Evolutionary conservation across 495 filamentous ascomycete genomes (phyloP).

Genomic region (Pyrenula massariospora): DNA sequence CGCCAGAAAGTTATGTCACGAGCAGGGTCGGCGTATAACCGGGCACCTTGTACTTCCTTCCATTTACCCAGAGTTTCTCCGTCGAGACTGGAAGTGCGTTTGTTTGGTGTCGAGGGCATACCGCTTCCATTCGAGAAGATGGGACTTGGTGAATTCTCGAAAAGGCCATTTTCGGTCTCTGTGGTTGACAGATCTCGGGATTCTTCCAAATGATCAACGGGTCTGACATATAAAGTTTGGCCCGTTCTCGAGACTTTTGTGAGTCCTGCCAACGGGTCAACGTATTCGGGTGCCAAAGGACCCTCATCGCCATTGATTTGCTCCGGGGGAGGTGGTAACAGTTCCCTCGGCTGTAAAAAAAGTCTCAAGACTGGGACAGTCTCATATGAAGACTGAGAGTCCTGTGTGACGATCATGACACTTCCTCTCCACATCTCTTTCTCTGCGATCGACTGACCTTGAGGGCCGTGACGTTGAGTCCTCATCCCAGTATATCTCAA

Average conservation of each 20-base stretch:
- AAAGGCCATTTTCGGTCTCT: slow-evolving; percentile 73
- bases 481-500: slow-evolving; percentile 77
- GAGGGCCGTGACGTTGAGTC: slow-evolving; percentile 21
- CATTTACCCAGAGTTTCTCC: slow-evolving; percentile 67
- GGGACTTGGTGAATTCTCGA: slow-evolving; percentile 42
- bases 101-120: slow-evolving; percentile 25
- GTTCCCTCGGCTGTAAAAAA: slow-evolving; percentile 76
- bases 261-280: slow-evolving; percentile 80
- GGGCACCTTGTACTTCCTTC: slow-evolving; percentile 66
- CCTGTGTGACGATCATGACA: slow-evolving; percentile 85
- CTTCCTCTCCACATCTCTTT: slow-evolving; percentile 86
- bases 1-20: slow-evolving; percentile 91
- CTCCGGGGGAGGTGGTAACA: slow-evolving; percentile 68
- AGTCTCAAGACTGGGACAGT: slow-evolving; percentile 63
- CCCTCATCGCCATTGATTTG: slow-evolving; percentile 51
- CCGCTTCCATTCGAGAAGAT: slow-evolving; percentile 27
- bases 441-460: slow-evolving; percentile 24
- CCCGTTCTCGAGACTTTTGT: slow-evolving; percentile 73
- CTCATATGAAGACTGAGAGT: slow-evolving; percentile 72
- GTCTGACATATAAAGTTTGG: slow-evolving; percentile 69
- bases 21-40: slow-evolving; percentile 74
- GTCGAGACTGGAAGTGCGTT: slow-evolving; percentile 35
- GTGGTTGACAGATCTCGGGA: slow-evolving; percentile 59
- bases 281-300: slow-evolving; percentile 62
- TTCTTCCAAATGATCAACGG: slow-evolving; percentile 70